Conservation (phyloP, 495 filamentous ascomycete genomes). For the Trichoderma virens region DNA sequence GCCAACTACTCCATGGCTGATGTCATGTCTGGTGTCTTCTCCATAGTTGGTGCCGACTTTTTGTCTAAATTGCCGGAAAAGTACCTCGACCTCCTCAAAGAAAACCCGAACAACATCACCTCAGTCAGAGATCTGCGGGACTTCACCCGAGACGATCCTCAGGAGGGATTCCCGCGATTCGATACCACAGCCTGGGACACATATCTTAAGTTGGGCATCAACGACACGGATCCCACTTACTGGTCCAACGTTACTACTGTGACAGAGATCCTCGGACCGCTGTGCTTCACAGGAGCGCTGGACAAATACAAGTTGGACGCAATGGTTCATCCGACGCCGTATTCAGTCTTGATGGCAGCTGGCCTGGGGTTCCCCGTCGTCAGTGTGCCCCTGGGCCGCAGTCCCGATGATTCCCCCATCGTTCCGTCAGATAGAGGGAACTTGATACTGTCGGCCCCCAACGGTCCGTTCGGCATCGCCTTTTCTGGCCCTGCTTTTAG, state of each 20-base stretch:
- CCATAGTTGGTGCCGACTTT: conserved; percentile 32
- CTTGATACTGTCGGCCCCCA: conserved; percentile 14
- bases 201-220: conserved; percentile 22
- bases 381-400: conserved; percentile 37
- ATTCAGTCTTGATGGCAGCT: conserved; percentile 19
- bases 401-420: conserved; percentile 1
- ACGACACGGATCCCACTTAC: conserved; percentile 36
- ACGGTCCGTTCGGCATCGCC: conserved; percentile 19
- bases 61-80: conserved; percentile 26
- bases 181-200: conserved; percentile 31
- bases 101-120: conserved; percentile 40
- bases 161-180: conserved; percentile 23
- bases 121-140: conserved; percentile 22
- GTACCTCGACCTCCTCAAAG: conserved; percentile 39
- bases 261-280: conserved; percentile 19
- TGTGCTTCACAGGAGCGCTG: conserved; percentile 27
- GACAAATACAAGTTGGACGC: conserved; percentile 32
- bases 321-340: conserved; percentile 31
- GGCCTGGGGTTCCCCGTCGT: conserved; percentile 31
- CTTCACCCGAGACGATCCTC: conserved; percentile 23
- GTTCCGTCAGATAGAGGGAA: conserved; percentile 12
- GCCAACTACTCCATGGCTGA: too few species aligned
- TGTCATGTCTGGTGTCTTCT: too few species aligned
- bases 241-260: conserved; percentile 34
- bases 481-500: conserved; percentile 51